These are phyloP conservation scores for Solanum hybrid DNA, from an alignment of 305 asterid species.

Conservation along the genomic window DNA sequence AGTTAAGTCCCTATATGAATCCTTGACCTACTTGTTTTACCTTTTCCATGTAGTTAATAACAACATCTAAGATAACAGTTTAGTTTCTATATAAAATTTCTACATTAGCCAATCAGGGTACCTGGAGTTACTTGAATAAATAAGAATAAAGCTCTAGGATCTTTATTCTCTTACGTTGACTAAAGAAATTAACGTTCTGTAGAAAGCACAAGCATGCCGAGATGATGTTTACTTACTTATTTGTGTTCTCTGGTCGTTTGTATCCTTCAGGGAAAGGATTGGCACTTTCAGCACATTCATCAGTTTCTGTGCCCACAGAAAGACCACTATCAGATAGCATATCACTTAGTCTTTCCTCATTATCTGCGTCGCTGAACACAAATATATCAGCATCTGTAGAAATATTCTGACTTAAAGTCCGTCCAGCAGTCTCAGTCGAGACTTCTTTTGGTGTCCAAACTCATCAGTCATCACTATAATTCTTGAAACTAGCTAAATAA, in stretches of 20 bases:
- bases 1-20: not conserved
- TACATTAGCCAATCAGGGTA: not conserved
- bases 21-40: not conserved
- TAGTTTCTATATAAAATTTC: not conserved
- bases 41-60: not conserved
- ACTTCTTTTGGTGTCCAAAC: not conserved
- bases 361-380: conserved; percentile 11
- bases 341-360: conserved; percentile 10
- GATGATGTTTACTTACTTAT: conserved; percentile 22
- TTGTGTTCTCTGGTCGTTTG: conserved; percentile 14
- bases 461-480: not conserved
- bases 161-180: not conserved
- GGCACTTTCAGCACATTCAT: conserved; percentile 22
- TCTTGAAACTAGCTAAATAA: conserved; percentile 8
- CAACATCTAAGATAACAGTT: not conserved
- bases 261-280: conserved; percentile 15
- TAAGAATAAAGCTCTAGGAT: not conserved
- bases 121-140: not conserved
- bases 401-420: not conserved
- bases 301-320: conserved; percentile 40
- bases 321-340: conserved; percentile 18
- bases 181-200: not conserved
- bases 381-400: conserved; percentile 8
- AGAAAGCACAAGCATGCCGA: not conserved
- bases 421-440: not conserved